Percentiles rank a stretch among this genome's conserved stretches.
phyloP scores from a whole-genome alignment of 176 grass and related monocot species.

The Musa beccarii region DNA sequence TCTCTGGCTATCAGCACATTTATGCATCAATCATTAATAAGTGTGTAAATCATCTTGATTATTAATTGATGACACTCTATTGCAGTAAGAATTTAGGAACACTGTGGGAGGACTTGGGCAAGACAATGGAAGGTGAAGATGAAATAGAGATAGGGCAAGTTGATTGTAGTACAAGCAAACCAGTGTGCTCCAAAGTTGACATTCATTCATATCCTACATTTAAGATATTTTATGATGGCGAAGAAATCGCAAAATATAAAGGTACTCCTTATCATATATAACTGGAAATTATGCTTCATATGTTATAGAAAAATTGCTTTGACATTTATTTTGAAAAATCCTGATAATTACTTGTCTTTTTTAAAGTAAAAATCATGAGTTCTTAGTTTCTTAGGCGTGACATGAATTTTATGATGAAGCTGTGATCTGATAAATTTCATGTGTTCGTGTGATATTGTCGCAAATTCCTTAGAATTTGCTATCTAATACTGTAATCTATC shows the following conservation, averaged over 20 bases:
- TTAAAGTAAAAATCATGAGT: neutral
- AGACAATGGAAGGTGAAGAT: constrained; percentile 63
- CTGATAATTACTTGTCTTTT: neutral
- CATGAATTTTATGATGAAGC: no score
- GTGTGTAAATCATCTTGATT: neutral
- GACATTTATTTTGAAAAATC: neutral
- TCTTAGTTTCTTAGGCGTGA: neutral
- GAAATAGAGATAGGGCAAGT: constrained; percentile 95
- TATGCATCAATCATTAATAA: neutral
- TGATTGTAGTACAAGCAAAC: constrained; percentile 58
- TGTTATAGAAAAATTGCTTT: neutral
- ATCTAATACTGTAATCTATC: no score
- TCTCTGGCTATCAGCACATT: neutral
- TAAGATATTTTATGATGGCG: constrained; percentile 78
- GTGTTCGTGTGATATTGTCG: no score
- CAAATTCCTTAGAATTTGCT: no score
- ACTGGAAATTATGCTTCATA: neutral
- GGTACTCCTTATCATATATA: constrained; percentile 30
- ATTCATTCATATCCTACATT: constrained; percentile 95
- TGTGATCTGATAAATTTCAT: no score
- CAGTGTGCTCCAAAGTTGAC: constrained; percentile 79
- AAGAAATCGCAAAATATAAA: constrained; percentile 94
- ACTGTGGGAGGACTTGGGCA: constrained; percentile 82
- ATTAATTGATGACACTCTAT: neutral
- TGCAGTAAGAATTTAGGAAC: constrained; percentile 95